phyloP scores from a whole-genome alignment of 2,329 filamentous ascomycete genomes.

The Exophiala phaeomuriformis region DNA sequence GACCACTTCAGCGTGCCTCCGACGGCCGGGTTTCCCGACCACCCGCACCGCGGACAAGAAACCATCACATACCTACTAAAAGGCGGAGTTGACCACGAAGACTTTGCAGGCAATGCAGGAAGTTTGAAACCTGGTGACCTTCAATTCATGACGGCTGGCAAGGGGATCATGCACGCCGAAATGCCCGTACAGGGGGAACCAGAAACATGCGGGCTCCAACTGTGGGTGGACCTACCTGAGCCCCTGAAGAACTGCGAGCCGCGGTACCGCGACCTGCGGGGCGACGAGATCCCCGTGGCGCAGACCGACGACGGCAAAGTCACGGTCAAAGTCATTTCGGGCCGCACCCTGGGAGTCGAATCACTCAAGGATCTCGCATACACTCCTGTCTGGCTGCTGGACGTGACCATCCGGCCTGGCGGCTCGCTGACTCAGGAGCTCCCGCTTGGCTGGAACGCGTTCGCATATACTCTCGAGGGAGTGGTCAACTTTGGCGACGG shows the following conservation, averaged over 20 bases:
- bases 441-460: slow-evolving; percentile 79
- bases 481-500: slow-evolving; percentile 50
- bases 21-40: slow-evolving; percentile 84
- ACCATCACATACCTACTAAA: slow-evolving; percentile 84
- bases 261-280: slow-evolving; percentile 77
- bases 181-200: slow-evolving; percentile 79
- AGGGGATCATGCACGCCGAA: slow-evolving; percentile 88
- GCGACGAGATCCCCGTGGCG: slow-evolving; percentile 70
- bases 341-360: slow-evolving; percentile 74
- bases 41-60: slow-evolving; percentile 75
- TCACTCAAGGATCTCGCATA: slow-evolving; percentile 86
- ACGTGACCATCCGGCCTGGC: slow-evolving; percentile 72
- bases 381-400: slow-evolving; percentile 93
- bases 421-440: slow-evolving; percentile 67
- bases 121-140: slow-evolving; percentile 81
- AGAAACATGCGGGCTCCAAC: slow-evolving; percentile 81
- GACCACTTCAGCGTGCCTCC: slow-evolving; percentile 79
- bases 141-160: slow-evolving; percentile 95
- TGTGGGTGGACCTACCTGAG: slow-evolving; percentile 88
- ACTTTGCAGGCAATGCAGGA: slow-evolving; percentile 78
- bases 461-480: slow-evolving; percentile 77
- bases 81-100: slow-evolving; percentile 83
- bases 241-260: slow-evolving; percentile 82
- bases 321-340: slow-evolving; percentile 81
- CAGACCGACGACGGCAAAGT: slow-evolving; percentile 66